Evolutionary conservation across 495 filamentous ascomycete genomes (phyloP), one percentile per base, ranked within the genome.

Genomic region (Bathelium albidoporum): DNA sequence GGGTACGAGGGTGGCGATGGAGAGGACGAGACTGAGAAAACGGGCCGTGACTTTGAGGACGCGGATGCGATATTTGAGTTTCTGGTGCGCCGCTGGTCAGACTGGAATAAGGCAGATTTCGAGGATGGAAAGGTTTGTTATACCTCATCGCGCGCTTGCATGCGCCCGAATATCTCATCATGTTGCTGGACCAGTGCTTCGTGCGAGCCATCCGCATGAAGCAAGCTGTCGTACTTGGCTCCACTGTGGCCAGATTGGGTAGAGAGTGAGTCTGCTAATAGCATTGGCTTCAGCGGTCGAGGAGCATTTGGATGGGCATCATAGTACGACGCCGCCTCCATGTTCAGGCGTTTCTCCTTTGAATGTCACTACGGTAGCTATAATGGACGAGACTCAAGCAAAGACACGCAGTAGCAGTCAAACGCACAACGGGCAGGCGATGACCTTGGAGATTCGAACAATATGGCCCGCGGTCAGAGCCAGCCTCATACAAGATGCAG

Each of bases 31-130:
- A 20, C 61, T 59, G 24, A 64, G 18, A 24, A 63, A 11, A 24
- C 65, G 65, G 20, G 65, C 60, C 22, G 64, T 32, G 58, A 67
- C 22, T 11, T 58, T 52, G 26, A 67, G 62, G 45, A 62, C 5
- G 49, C 65, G 65, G 26, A 67, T 62, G n/a, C 61, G 44, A 18
- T 58, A 31, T 31, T 67, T 67, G 58, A 67, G 32, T 39, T 49
- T 61, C 58, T 60, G 58, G 2, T 2, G 5, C 18, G 31, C 22
- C 2, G 28, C 12, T 36, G 4, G 16, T 12, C 7, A 22, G 55
- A 36, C n/a, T 59, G 28, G 29, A 7, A 31, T 24, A 7, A 24
- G 14, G 16, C 20, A 32, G 28, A 4, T 14, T 16, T 12, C 1
- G 26, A 24, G 22, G 20, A 36, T 31, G 32, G 24, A 18, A 0